These are phyloP conservation scores for Lycium ferocissimum DNA, from an alignment of 257 asterid species.

Conservation along the genomic window DNA sequence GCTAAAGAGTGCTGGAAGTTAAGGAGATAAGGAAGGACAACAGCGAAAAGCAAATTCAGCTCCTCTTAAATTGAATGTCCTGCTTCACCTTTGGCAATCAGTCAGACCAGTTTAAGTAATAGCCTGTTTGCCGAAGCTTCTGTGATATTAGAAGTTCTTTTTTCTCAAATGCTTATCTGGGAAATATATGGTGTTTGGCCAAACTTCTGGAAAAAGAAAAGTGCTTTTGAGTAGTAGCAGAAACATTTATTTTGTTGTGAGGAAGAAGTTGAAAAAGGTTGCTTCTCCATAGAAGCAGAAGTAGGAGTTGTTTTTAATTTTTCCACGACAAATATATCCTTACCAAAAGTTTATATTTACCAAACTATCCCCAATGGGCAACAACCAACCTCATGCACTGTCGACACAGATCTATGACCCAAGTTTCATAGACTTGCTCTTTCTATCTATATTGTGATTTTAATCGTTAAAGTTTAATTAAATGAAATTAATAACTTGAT, in stretches of 20 bases:
- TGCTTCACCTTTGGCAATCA: neutral
- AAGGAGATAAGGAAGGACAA: neutral
- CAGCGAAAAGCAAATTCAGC: neutral
- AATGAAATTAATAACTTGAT: neutral
- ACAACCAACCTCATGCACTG: neutral
- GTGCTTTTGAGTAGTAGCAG: constrained; percentile 2
- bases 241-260: neutral
- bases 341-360: neutral
- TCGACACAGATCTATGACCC: neutral
- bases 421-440: neutral
- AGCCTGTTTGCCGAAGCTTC: neutral
- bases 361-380: constrained; percentile 1
- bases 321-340: neutral
- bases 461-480: neutral
- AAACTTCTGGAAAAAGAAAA: neutral
- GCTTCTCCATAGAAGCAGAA: constrained; percentile 20
- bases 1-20: constrained; percentile 17
- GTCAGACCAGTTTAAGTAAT: neutral
- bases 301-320: neutral
- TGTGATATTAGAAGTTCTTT: neutral
- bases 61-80: neutral
- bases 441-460: neutral
- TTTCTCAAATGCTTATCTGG: neutral
- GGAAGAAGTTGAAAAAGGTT: constrained; percentile 3
- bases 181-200: constrained; percentile 13